Evolutionary conservation across 108 stramenopile genomes (phyloP).

Genomic region (Conticribra weissflogii): DNA sequence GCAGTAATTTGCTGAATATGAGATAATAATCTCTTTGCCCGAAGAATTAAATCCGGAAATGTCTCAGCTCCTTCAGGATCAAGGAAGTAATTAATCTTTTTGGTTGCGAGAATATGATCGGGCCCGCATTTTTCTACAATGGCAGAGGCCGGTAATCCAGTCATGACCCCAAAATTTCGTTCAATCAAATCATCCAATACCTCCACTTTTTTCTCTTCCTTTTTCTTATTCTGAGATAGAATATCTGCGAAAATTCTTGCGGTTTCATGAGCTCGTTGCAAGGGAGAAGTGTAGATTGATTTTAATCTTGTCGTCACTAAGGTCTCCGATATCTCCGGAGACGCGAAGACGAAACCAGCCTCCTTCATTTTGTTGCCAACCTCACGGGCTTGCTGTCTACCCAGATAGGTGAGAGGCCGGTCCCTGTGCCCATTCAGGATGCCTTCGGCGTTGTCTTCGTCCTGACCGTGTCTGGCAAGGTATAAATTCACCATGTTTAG

Average conservation of each 20-base stretch:
- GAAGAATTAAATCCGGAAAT: conserved; percentile 52
- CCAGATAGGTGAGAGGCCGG: conserved; percentile 45
- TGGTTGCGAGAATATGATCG: conserved; percentile 44
- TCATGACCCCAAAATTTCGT: conserved; percentile 56
- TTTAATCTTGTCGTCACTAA: conserved; percentile 10
- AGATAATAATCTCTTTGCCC: conserved; percentile 36
- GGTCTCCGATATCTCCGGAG: not conserved
- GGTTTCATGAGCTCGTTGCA: conserved; percentile 48
- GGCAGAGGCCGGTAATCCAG: conserved; percentile 45
- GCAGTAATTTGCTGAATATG: conserved; percentile 24
- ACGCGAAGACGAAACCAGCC: conserved; percentile 17
- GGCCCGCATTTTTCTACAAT: conserved; percentile 40
- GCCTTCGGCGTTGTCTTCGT: conserved; percentile 53
- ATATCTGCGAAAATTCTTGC: conserved; percentile 47
- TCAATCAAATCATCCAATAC: conserved; percentile 48
- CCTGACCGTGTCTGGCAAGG: conserved; percentile 58
- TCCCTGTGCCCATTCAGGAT: conserved; percentile 60
- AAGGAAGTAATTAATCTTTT: conserved; percentile 55
- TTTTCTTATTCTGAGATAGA: conserved; percentile 11
- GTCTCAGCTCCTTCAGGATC: conserved; percentile 56
- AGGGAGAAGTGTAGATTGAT: conserved; percentile 56
- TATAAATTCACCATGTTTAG: conserved; percentile 44
- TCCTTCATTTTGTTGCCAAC: conserved; percentile 44
- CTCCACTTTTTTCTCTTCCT: conserved; percentile 19
- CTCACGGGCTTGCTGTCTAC: conserved; percentile 45